Base-by-base conservation (phyloP, 2,329 filamentous ascomycete species). In the Penicillium griseofulvum region DNA sequence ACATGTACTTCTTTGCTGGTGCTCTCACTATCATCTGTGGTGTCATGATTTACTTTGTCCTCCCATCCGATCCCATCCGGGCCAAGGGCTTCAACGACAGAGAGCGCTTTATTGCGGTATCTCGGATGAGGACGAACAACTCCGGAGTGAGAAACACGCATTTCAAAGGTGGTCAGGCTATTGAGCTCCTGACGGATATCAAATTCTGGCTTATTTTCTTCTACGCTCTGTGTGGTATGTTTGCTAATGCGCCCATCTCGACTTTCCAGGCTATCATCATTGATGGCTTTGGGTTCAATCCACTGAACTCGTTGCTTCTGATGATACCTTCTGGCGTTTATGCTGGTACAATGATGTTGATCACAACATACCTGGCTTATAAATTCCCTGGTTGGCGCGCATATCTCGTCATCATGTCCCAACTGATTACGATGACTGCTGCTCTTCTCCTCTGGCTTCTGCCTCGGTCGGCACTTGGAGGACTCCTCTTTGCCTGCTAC, bases 241-340 rank as follows among this genome's bases (percentile, higher is more conserved):
- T 79, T 39, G 73, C 76, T 19, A 79, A 78, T 45, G 77, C 74
- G 0, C 74, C 76, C 4, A 75, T 79, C 19, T 76, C 75, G 0
- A 77, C 76, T 0, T 79, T 80, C 53, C 71, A 70, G 0, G 74
- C 76, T 4, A 76, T 80, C 37, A 78, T 80, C 52, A 76, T 80
- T 59, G 70, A 74, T 16, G 73, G 73, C 1, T 73, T 80, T 28
- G 78, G 78, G 2, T 80, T 77, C 59, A 74, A 63, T 49, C 70
- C 71, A 0, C 68, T 80, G 10, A 73, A 78, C 56, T 76, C 76
- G 0, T 63, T 80, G 0, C 69, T 80, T 0, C 65, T 80, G 1
- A 64, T 71, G 26, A 75, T 78, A 62, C 76, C 76, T 2, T 68
- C 69, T 0, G 78, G 78, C 1, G 63, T 67, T 28, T 65, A 71